Evolutionary conservation across 208 protist species (phyloP).

Genomic region (Wallacemonas rigidus): DNA sequence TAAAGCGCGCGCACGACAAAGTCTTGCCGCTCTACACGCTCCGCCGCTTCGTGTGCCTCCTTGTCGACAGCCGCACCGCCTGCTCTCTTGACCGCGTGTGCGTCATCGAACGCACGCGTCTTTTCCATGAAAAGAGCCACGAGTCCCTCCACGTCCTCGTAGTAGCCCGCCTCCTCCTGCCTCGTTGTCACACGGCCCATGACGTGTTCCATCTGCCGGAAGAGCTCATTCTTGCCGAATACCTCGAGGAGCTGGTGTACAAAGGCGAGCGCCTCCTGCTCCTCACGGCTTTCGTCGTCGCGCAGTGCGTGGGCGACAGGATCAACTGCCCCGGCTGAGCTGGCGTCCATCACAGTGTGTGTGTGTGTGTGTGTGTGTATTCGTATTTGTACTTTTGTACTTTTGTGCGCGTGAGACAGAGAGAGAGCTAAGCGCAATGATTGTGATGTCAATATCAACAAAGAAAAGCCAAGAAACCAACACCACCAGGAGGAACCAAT

Average conservation of each 20-base stretch:
- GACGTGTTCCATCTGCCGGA: constrained; percentile 69
- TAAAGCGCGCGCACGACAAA: constrained; percentile 24
- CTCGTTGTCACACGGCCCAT: constrained; percentile 65
- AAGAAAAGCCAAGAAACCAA: too few species aligned
- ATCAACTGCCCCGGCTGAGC: not conserved
- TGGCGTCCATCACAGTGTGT: constrained; percentile 2
- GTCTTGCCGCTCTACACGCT: not conserved
- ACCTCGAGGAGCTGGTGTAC: constrained; percentile 72
- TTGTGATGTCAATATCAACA: too few species aligned
- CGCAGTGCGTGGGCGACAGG: not conserved
- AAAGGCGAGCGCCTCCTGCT: constrained; percentile 54
- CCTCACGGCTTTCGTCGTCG: constrained; percentile 24
- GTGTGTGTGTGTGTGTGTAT: constrained; percentile 6
- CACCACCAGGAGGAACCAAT: too few species aligned
- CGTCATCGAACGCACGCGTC: constrained; percentile 1
- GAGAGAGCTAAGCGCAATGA: too few species aligned
- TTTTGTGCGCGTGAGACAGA: too few species aligned
- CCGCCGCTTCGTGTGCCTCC: constrained; percentile 11
- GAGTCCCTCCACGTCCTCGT: constrained; percentile 81
- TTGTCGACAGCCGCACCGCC: constrained; percentile 25
- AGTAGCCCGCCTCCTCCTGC: constrained; percentile 70
- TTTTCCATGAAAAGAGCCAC: constrained; percentile 54
- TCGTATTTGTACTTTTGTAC: not conserved
- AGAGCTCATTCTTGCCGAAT: constrained; percentile 83
- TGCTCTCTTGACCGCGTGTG: constrained; percentile 17